Base-by-base conservation (phyloP, 352 stramenopile species). In the Phytophthora constricta region DNA sequence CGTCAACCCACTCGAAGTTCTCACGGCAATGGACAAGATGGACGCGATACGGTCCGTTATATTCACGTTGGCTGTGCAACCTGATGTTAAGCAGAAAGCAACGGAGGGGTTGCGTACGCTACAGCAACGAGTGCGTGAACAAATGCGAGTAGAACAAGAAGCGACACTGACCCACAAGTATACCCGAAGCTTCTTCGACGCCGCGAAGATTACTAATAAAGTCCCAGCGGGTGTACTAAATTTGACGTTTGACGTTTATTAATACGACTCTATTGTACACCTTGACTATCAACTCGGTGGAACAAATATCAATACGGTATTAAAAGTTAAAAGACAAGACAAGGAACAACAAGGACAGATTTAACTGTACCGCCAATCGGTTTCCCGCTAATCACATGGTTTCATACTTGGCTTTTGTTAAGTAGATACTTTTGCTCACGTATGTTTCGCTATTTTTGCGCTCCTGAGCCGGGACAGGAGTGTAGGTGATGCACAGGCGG, bases 231-330 rank as follows among this genome's bases (percentile, higher is more conserved):
- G 5, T n/a, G 3, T 50, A 28, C 27, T 28, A 50, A 50, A 16
- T 50, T 26, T 50, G 43, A 28, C 31, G 31, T 13, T 37, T 37
- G 31, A 37, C 31, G 16, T 13, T 7, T 26, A 28, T 31, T 28
- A 50, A 28, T 28, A 20, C 25, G 17, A n/a, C 39, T 50, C n/a
- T n/a, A 28, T 50, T 27, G n/a, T 50, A 28, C 5, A 28, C 5
- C 4, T 16, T 50, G 43, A 28, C n/a, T 14, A 50, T n/a, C 43
- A 50, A 28, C 5, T 50, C 43, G 43, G 43, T 50, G 43, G 43
- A 50, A 27, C 17, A n/a, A 28, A 13, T 13, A 14, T n/a, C n/a
- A 5, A 50, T 50, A 11, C 25, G 11, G 43, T 50, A 50, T 28
- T 4, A 28, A 4, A 28, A 13, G 43, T 28, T 31, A 50, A 27